Evolutionary conservation across 495 filamentous ascomycete species (phyloP).

Genomic region (Penicillium ochrochloron): DNA sequence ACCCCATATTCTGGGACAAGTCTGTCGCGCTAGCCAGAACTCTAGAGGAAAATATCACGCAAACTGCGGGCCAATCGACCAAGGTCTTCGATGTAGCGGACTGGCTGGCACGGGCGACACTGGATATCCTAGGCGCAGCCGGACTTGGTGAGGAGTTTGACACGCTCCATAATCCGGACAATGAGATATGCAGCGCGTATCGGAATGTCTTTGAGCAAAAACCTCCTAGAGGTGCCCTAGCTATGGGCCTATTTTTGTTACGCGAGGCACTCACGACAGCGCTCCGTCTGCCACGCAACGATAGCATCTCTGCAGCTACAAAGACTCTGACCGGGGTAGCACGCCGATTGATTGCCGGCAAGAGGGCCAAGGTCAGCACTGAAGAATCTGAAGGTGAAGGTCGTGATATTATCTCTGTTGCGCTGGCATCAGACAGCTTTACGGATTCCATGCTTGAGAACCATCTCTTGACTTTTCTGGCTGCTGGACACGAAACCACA

Average conservation of each 20-base stretch:
- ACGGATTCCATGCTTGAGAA: slow-evolving; percentile 68
- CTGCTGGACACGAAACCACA: slow-evolving; percentile 69
- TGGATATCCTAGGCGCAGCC: slow-evolving; percentile 78
- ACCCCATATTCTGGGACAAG: slow-evolving; percentile 72
- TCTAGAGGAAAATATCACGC: background rate
- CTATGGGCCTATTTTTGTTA: background rate
- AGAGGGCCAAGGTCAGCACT: background rate
- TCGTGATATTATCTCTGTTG: slow-evolving; percentile 66
- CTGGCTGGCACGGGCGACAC: slow-evolving; percentile 59
- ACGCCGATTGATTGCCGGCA: slow-evolving; percentile 4
- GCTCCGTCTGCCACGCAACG: slow-evolving; percentile 8
- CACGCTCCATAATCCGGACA: slow-evolving; percentile 62
- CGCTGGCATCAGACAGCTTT: slow-evolving; percentile 67
- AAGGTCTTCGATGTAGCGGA: slow-evolving; percentile 16
- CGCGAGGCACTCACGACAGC: background rate
- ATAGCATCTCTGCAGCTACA: slow-evolving; percentile 2
- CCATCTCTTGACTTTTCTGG: slow-evolving; percentile 81
- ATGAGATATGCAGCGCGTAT: slow-evolving; percentile 50
- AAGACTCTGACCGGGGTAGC: slow-evolving; percentile 9
- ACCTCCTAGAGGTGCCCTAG: background rate
- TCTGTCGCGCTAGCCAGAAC: background rate
- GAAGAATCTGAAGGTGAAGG: slow-evolving; percentile 34
- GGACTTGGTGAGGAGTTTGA: slow-evolving; percentile 74
- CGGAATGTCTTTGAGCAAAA: slow-evolving; percentile 11
- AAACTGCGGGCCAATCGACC: slow-evolving; percentile 27